phyloP scores from a whole-genome alignment of 345 rosid genomes.

The Populus pruinosa region DNA sequence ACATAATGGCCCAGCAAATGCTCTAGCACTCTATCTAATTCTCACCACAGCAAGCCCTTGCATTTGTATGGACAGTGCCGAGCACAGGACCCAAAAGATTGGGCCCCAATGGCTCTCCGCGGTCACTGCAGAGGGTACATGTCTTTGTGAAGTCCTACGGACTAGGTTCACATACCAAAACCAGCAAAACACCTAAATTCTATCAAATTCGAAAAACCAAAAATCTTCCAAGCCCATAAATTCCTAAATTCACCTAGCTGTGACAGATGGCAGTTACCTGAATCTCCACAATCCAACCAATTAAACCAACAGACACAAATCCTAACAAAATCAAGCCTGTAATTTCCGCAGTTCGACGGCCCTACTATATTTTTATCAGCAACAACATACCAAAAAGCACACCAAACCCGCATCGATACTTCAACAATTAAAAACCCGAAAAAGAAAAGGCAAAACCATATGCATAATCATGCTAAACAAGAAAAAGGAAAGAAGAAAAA shows the following conservation, averaged over 20 bases:
- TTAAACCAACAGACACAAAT: not conserved
- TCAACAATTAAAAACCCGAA: not conserved
- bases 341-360: not conserved
- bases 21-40: not conserved
- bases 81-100: not conserved
- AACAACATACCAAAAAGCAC: not conserved
- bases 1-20: not conserved
- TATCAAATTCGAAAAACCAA: not conserved
- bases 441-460: not conserved
- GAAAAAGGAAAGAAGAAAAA: not conserved
- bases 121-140: not conserved
- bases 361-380: not conserved
- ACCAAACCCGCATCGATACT: not conserved
- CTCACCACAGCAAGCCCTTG: not conserved
- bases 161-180: not conserved
- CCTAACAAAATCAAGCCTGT: not conserved
- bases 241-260: not conserved
- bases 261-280: not conserved
- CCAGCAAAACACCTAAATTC: not conserved
- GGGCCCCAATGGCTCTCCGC: not conserved
- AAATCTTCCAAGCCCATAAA: not conserved
- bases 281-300: conserved; percentile 3
- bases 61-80: not conserved
- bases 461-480: not conserved
- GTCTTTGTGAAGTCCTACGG: not conserved